Conservation (phyloP, 768 basidiomycete species). For the Royoungia palumana region DNA sequence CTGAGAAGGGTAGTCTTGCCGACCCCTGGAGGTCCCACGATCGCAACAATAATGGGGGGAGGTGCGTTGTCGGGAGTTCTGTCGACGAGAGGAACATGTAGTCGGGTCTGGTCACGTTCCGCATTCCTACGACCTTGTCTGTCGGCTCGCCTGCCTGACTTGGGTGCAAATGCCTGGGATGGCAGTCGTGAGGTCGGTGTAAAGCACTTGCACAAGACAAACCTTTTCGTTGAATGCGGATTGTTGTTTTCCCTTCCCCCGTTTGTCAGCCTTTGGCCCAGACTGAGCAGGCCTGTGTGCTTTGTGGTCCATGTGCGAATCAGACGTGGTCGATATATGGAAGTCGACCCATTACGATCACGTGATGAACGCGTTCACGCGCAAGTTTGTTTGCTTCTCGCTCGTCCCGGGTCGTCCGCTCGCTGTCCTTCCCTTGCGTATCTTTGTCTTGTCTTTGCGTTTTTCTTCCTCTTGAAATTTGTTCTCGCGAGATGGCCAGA, state of each 20-base stretch:
- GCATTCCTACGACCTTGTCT: conserved; percentile 85
- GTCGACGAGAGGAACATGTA: conserved; percentile 95
- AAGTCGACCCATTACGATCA: conserved; percentile 12
- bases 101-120: conserved; percentile 89
- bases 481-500: conserved; percentile 24
- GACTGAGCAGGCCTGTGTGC: conserved; percentile 73
- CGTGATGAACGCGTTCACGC: conserved; percentile 28
- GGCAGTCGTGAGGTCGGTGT: background rate
- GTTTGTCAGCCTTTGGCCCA: conserved; percentile 74
- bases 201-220: background rate
- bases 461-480: conserved; percentile 13
- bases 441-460: conserved; percentile 10
- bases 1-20: conserved; percentile 95
- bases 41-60: conserved; percentile 90
- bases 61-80: conserved; percentile 89
- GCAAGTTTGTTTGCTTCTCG: conserved; percentile 21
- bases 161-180: conserved; percentile 82
- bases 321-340: conserved; percentile 9
- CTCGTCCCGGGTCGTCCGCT: background rate
- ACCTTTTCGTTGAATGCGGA: conserved; percentile 92
- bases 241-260: conserved; percentile 65
- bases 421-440: conserved; percentile 2
- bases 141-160: conserved; percentile 87
- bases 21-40: conserved; percentile 95
- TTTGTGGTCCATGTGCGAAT: conserved; percentile 73